Conservation (phyloP, 1,284 basidiomycete species). For the Omphalotus olearius region DNA sequence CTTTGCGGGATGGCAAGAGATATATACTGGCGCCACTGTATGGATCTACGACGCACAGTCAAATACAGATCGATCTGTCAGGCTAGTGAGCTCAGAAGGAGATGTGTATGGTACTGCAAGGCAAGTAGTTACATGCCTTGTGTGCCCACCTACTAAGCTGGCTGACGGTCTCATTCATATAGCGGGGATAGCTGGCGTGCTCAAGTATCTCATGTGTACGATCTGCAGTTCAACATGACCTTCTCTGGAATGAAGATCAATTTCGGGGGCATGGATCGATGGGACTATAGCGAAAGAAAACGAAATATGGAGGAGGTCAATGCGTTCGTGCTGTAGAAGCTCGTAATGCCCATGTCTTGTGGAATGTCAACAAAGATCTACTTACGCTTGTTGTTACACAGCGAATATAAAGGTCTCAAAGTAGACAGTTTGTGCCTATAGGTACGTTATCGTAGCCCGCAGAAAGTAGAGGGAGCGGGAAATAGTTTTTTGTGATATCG, state of each 20-base stretch:
- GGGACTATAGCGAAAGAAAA: conserved; percentile 58
- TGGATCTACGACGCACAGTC: conserved; percentile 74
- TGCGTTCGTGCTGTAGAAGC: not conserved
- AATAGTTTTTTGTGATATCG: conserved; percentile 1
- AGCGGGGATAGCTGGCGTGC: conserved; percentile 80
- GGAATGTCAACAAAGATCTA: too few species aligned
- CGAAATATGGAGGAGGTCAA: conserved; percentile 55
- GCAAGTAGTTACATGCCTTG: conserved; percentile 35
- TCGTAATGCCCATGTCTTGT: not conserved
- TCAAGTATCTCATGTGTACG: conserved; percentile 61
- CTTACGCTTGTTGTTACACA: too few species aligned
- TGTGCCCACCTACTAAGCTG: not conserved
- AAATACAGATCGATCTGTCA: conserved; percentile 58
- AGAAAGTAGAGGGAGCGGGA: too few species aligned
- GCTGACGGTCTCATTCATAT: conserved; percentile 7
- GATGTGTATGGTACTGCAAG: conserved; percentile 71
- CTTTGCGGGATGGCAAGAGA: conserved; percentile 62
- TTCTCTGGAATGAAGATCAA: conserved; percentile 63
- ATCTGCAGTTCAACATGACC: conserved; percentile 66
- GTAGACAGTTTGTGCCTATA: too few species aligned
- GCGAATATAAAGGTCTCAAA: too few species aligned
- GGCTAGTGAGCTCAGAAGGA: conserved; percentile 55
- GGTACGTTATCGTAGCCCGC: too few species aligned
- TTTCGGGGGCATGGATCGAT: conserved; percentile 71
- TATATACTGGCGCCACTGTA: conserved; percentile 61